A percentile compares a stretch with the other conserved stretches of the same genome.
Conservation (phyloP, 129 eudicot species). For the Artemisia tridentata region DNA sequence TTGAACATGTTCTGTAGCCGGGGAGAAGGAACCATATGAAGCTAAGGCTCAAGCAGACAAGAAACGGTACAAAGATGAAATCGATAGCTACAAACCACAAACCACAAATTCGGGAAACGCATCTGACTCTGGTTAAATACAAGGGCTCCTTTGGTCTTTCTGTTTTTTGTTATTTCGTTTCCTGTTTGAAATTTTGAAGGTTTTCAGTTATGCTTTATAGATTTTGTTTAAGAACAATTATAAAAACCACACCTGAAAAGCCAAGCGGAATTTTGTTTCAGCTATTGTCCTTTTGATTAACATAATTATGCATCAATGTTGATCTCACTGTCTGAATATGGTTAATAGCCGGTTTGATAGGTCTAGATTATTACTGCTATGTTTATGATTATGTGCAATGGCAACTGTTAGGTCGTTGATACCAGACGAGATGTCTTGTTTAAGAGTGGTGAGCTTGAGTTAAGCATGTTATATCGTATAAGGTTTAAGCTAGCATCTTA, state of each 20-base stretch:
- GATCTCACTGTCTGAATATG: too few species aligned
- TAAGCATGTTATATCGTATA: neutral
- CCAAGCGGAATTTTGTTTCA: neutral
- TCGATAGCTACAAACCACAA: slow-evolving; percentile 54
- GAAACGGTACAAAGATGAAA: slow-evolving; percentile 56
- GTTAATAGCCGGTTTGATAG: too few species aligned
- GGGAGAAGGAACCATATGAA: slow-evolving; percentile 77
- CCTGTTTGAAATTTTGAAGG: neutral
- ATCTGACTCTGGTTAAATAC: slow-evolving; percentile 22
- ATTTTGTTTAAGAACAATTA: slow-evolving; percentile 5
- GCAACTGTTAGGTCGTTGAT: neutral
- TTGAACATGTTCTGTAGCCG: slow-evolving; percentile 40
- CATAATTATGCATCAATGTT: too few species aligned
- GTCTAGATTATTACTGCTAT: neutral
- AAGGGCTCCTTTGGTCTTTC: neutral
- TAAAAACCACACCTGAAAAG: slow-evolving; percentile 26
- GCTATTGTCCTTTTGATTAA: neutral
- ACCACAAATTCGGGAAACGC: slow-evolving; percentile 36
- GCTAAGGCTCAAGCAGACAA: slow-evolving; percentile 69
- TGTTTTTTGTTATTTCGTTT: neutral
- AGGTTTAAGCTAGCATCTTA: neutral
- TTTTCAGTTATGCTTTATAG: neutral
- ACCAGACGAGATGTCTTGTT: neutral
- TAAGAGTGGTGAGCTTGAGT: neutral
- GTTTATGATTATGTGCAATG: neutral